These are phyloP conservation scores for Colletotrichum filicis DNA, from an alignment of 2,329 filamentous ascomycete genomes.

Conservation along the genomic window DNA sequence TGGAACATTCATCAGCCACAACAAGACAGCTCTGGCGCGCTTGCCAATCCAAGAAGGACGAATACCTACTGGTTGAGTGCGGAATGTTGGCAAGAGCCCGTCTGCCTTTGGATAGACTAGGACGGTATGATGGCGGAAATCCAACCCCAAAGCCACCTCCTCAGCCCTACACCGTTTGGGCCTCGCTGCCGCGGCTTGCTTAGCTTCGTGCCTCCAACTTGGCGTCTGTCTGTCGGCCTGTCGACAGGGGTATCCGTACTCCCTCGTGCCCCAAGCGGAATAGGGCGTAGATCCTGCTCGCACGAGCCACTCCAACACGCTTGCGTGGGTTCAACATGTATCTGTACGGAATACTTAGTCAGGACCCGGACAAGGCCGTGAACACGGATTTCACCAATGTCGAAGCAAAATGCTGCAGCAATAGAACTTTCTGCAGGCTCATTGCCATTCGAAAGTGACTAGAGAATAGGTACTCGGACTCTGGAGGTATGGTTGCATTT, in stretches of 20 bases:
- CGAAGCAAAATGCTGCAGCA: background rate
- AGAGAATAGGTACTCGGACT: background rate
- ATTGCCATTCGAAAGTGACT: background rate
- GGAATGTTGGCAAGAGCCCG: too few relatives aligned
- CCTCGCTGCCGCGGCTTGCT: constrained; percentile 5
- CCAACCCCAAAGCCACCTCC: constrained; percentile 10
- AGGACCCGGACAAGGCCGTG: background rate
- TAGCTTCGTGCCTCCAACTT: constrained; percentile 27
- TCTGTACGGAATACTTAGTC: too few relatives aligned
- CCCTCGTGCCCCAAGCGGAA: constrained; percentile 6
- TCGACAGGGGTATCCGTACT: constrained; percentile 8
- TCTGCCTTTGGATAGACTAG: background rate
- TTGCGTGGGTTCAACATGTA: too few relatives aligned
- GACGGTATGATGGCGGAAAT: constrained; percentile 1
- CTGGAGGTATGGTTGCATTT: background rate
- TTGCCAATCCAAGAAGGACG: background rate
- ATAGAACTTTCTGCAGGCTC: too few relatives aligned
- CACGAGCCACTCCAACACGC: constrained; percentile 5
- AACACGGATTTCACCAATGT: background rate
- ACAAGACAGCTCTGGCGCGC: background rate
- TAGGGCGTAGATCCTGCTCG: constrained; percentile 15
- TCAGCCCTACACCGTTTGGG: constrained; percentile 34
- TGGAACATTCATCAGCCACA: background rate
- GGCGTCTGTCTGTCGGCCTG: background rate
- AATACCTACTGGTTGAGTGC: too few relatives aligned